Conservation (phyloP, 352 stramenopile species). For the Globisporangium orthogonon region DNA sequence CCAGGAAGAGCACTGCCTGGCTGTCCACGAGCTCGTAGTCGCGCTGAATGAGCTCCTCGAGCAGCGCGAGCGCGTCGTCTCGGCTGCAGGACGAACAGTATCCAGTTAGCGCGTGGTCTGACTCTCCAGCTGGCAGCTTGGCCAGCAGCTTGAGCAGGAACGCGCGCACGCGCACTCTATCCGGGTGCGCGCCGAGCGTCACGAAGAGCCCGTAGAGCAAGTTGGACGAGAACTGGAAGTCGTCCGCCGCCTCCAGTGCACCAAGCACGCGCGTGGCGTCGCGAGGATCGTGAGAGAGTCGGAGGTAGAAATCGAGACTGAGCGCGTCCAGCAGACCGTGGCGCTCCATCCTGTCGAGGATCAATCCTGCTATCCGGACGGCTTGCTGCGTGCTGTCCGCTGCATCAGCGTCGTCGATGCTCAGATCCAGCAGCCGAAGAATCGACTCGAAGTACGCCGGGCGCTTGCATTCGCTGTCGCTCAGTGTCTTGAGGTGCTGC, state of each 20-base stretch:
- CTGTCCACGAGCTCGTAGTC: slow-evolving; percentile 38
- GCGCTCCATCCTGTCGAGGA: slow-evolving; percentile 30
- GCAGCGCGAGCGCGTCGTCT: slow-evolving; percentile 25
- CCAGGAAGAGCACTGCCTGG: slow-evolving; percentile 56
- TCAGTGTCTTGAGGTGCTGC: slow-evolving; percentile 31
- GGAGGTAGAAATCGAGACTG: slow-evolving; percentile 36
- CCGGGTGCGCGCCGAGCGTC: slow-evolving; percentile 23
- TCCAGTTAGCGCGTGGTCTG: slow-evolving; percentile 39
- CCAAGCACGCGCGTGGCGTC: slow-evolving; percentile 29
- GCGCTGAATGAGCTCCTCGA: slow-evolving; percentile 28
- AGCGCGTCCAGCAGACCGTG: slow-evolving; percentile 28
- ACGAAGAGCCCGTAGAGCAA: slow-evolving; percentile 54
- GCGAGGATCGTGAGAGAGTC: slow-evolving; percentile 26
- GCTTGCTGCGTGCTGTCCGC: slow-evolving; percentile 4
- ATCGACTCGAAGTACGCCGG: slow-evolving; percentile 21
- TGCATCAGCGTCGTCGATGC: neutral
- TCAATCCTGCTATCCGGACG: slow-evolving; percentile 17
- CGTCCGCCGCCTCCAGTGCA: slow-evolving; percentile 26
- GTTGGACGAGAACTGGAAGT: slow-evolving; percentile 27
- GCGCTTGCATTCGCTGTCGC: slow-evolving; percentile 10
- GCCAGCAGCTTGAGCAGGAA: slow-evolving; percentile 42
- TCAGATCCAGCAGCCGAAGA: slow-evolving; percentile 20
- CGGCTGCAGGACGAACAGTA: slow-evolving; percentile 42
- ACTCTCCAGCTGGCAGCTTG: slow-evolving; percentile 27
- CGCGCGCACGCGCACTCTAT: slow-evolving; percentile 27